A percentile compares a stretch with the other conserved stretches of the same genome.
Conservation (phyloP, 495 filamentous ascomycete species). For the Trichoderma virens region DNA sequence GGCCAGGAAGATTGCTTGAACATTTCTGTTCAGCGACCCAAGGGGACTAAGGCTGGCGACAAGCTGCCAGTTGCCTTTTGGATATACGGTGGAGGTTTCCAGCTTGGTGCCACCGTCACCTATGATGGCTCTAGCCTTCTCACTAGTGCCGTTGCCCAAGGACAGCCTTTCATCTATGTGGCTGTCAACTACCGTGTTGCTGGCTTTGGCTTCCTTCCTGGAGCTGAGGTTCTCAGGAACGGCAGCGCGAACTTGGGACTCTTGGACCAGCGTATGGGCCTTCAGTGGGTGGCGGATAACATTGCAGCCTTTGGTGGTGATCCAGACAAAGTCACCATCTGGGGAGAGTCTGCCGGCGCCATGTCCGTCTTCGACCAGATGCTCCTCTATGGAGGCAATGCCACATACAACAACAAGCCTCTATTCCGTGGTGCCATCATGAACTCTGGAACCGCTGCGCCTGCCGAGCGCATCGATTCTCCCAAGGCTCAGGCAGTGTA, state of each 20-base stretch:
- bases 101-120: slow-evolving; percentile 42
- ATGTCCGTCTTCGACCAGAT: slow-evolving; percentile 68
- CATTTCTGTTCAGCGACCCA: slow-evolving; percentile 56
- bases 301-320: slow-evolving; percentile 64
- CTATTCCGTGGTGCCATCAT: slow-evolving; percentile 67
- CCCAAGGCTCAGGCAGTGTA: slow-evolving; percentile 56
- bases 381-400: slow-evolving; percentile 58
- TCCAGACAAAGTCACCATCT: slow-evolving; percentile 58
- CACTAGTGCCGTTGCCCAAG: slow-evolving; percentile 38
- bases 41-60: slow-evolving; percentile 42
- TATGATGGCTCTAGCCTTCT: slow-evolving; percentile 54
- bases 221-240: slow-evolving; percentile 56
- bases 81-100: slow-evolving; percentile 67
- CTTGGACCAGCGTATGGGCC: slow-evolving; percentile 58
- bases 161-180: slow-evolving; percentile 57
- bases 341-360: slow-evolving; percentile 65
- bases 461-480: slow-evolving; percentile 56
- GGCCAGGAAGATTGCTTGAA: slow-evolving; percentile 62
- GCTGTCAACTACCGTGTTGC: slow-evolving; percentile 56
- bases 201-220: slow-evolving; percentile 54
- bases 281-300: slow-evolving; percentile 59
- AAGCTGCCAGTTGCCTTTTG: slow-evolving; percentile 63
- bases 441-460: slow-evolving; percentile 59
- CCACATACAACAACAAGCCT: slow-evolving; percentile 59
- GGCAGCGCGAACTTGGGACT: slow-evolving; percentile 55